Evolutionary conservation across 129 eudicot species (phyloP).

Genomic region (Pulicaria dysenterica): DNA sequence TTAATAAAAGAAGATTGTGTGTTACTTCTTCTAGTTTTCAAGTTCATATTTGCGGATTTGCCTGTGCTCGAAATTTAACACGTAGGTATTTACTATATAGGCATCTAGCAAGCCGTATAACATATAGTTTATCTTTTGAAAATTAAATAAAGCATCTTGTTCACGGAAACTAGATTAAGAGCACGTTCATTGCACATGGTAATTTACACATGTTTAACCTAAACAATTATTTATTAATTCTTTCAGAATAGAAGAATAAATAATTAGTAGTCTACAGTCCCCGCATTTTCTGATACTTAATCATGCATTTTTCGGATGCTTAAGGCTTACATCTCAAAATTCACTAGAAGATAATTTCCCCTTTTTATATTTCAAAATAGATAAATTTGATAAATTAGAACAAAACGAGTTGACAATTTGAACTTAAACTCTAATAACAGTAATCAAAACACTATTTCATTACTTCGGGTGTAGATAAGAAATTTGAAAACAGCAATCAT

Average conservation of each 20-base stretch:
- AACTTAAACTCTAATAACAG: not conserved
- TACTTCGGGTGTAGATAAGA: not conserved
- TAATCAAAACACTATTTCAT: not conserved
- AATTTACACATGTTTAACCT: constrained; percentile 1
- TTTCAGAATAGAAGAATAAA: constrained; percentile 8
- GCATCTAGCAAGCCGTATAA: not conserved
- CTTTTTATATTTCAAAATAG: too few relatives aligned
- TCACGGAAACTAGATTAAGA: not conserved
- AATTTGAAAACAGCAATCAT: not conserved
- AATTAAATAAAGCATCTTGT: not conserved
- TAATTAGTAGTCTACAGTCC: not conserved
- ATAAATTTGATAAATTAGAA: constrained; percentile 2
- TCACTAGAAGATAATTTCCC: not conserved
- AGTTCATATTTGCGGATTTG: not conserved
- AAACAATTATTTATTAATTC: not conserved
- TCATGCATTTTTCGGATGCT: constrained; percentile 21
- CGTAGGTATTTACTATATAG: too few relatives aligned
- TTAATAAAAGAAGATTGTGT: not conserved
- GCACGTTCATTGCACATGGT: constrained; percentile 9
- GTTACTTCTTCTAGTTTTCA: not conserved
- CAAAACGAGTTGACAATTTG: constrained; percentile 5
- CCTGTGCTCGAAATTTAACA: not conserved
- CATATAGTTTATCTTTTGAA: not conserved
- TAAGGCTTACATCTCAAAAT: constrained; percentile 31
- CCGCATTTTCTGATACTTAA: constrained; percentile 8